Evolutionary conservation across 2,329 filamentous ascomycete species (phyloP), one percentile per base, ranked within the genome.

Genomic region (Magnaporthiopsis rhizophila): DNA sequence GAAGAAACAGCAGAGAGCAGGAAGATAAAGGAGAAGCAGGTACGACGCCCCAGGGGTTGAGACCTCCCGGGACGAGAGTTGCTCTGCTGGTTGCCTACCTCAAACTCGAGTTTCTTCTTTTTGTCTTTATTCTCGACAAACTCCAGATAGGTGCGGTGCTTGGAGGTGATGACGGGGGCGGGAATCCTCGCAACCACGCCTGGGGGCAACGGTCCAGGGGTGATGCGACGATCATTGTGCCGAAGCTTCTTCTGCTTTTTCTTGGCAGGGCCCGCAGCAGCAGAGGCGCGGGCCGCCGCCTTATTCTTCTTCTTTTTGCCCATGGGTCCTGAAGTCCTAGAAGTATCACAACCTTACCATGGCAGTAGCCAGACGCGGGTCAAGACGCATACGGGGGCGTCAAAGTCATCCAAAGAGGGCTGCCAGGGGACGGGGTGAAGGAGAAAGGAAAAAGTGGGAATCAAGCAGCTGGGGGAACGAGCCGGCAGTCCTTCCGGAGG

Each of bases 101-200:
- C 69, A 67, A 82, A 81, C 71, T 88, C 85, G 62, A 89, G 79
- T 70, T 85, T 88, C 75, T 85, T 84, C 73, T 86, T 88, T 72
- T 83, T 85, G 68, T 88, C 82, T 65, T 80, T 80, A 70, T 89
- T 89, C 69, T 88, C 83, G 66, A 87, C 82, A 66, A 87, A 80
- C 73, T 89, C 86, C 69, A 86, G 86, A 70, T 86, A 87, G 18
- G 83, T 81, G 68, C 84, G 81, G 72, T 89, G 83, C 70, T 86
- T 86, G 58, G 79, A 74, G 66, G 79, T 83, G 50, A 80, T 75
- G 62, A 66, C 67, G 18, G 71, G 73, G 53, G 66, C 67, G 58
- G 72, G 70, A 28, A 67, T 73, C 24, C 70, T 66, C 1, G 73
- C 74, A 61, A 72, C 70, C 63, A 76, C 64, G 28, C 69, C 70